Evolutionary conservation across 192 early-diverging fungal genomes (phyloP), one percentile per base, ranked within the genome.

Genomic region (Gorgonomyces haynaldii): DNA sequence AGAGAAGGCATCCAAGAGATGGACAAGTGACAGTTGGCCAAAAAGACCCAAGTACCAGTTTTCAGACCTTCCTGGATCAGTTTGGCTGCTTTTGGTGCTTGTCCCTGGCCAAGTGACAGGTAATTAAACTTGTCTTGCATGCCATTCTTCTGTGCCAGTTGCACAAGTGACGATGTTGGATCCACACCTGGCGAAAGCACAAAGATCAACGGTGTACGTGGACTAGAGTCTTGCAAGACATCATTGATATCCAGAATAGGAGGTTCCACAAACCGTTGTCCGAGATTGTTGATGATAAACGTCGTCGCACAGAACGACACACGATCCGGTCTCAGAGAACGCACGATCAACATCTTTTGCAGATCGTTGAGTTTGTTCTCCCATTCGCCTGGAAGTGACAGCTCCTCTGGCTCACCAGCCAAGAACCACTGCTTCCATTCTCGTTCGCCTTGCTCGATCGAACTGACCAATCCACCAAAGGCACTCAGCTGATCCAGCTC

Each of bases 161-260:
- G 50, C 27, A 56, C 29, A 21, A 77, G 45, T 4, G 47, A 39
- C 9, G 30, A 36, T 13, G 72, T 79, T 5, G 76, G 75, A 42
- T 79, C 76, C 5, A 79, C 76, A 44, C 76, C 76, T 4, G 76
- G 75, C n/a, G 74, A 78, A 1, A 79, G 58, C 19, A 79, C 75
- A 60, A 79, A 79, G 28, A 79, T 79, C 16, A 79, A 56, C 3
- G 76, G 76, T 1, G 60, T 79, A 23, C 58, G 42, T 2, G 67
- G 66, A 6, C 57, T 60, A 1, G 76, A 79, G 44, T 79, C 76
- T 1, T 23, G n/a, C 10, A 79, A 39, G 46, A 79, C 72, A 60
- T 79, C 76, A 3, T 45, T 56, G 20, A 78, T 42, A 52, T 79
- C 71, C 37, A 79, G 52, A 22, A 71, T 65, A 4, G 76, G 76